Base-by-base conservation (phyloP, 2,329 filamentous ascomycete species). In the Colletotrichum navitas region DNA sequence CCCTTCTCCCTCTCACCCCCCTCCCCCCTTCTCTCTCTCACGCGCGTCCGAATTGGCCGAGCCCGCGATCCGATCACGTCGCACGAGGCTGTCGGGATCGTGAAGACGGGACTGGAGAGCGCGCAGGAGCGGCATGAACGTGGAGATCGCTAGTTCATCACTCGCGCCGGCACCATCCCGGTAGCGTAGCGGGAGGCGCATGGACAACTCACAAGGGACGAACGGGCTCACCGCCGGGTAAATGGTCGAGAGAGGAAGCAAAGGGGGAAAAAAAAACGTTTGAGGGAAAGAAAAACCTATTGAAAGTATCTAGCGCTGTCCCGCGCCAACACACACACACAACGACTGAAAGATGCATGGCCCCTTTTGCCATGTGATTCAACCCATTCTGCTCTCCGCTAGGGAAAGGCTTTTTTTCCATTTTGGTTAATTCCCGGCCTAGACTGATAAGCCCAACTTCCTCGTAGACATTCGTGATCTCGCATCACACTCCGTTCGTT, bases 391-490 rank as follows among this genome's bases (percentile, higher is more conserved):
- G 65, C 43, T 47, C 4, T 36, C 65, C 65, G 58, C 11, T 56
- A 68, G 60, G 32, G 58, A 47, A 49, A 59, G 14, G 65, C 34
- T 60, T 45, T 45, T 45, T 45, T 3, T 59, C 29, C 59, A 55
- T 69, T 63, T 61, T 68, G 63, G 54, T 58, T 58, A 41, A 16
- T 68, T 66, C 51, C 36, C 39, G 39, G n/a, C 32, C 65, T 21
- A 72, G 65, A 60, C 59, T 60, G 41, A 47, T 47, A 39, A 43
- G 32, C 45, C 49, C 58, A 39, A 26, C 56, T 29, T 47, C 29
- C 60, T 71, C 69, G 39, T 71, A 52, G 66, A 71, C 69, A 60
- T 64, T 71, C 59, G 59, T 71, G 65, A 64, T 55, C 69, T n/a
- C 34, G 47, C 47, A 32, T 68, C 66, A 59, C 66, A 24, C 47